Evolutionary conservation across 163 green algal genomes (phyloP), one percentile per base, ranked within the genome.

Genomic region (Chlamydomonas reinhardtii): DNA sequence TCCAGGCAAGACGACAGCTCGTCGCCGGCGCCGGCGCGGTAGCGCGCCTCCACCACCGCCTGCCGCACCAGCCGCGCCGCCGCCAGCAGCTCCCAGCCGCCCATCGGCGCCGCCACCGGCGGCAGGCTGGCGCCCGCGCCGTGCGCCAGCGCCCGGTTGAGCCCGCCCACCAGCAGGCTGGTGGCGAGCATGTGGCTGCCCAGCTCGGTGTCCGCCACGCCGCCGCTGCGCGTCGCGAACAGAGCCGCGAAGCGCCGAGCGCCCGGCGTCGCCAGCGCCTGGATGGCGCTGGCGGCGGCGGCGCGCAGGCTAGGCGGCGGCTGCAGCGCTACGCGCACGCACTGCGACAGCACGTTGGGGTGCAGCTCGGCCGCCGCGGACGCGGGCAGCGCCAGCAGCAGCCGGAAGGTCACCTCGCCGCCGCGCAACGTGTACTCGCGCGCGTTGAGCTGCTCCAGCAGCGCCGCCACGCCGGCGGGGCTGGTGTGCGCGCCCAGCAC

Each of bases 391-490:
- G 85, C 76, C 71, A 89, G 70, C 48, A 89, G 68, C 34, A 89
- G 56, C 15, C 85, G 69, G 72, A 86, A 89, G 17, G 70, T 84
- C 35, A 74, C 61, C 43, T 85, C 85, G 35, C 64, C n/a, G 61
- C 77, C 76, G 20, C 85, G 62, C 31, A 86, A 59, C 27, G 71
- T 77, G 76, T 86, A 78, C 54, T 85, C 77, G 2, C 54, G 39
- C 29, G 76, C 76, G 43, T 85, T 81, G 29, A 89, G 59, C 71
- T 83, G 76, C 70, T 89, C 85, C 76, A 89, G 25, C 27, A 89
- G 76, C 62, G 73, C 76, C 15, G 39, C 71, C 31, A 87, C 31
- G n/a, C 69, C 59, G 2, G 19, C 31, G 17, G 85, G 76, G 75
- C 70, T 75, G 43, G 62, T 27, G 59, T 89, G 85, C 20, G 71